These are phyloP conservation scores for Nevesoporus exiguus DNA, from an alignment of 768 basidiomycete genomes.

Conservation along the genomic window DNA sequence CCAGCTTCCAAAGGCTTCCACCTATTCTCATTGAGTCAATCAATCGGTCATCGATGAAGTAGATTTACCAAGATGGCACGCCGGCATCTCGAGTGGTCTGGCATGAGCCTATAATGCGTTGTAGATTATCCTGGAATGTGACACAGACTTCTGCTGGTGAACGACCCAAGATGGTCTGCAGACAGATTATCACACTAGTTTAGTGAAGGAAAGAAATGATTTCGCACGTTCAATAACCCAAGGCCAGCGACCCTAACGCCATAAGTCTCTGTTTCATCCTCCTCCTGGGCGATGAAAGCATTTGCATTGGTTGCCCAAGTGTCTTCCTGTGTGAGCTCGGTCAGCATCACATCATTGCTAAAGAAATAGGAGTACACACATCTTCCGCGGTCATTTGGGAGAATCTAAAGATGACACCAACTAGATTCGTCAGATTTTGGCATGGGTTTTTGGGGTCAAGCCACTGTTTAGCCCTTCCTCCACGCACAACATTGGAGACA, in stretches of 20 bases:
- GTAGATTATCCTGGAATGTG: slow-evolving; percentile 52
- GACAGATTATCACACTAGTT: slow-evolving; percentile 4
- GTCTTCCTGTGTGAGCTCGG: slow-evolving; percentile 61
- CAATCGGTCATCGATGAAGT: background rate
- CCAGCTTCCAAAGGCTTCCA: slow-evolving; percentile 91
- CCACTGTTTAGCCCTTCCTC: slow-evolving; percentile 64
- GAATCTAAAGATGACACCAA: slow-evolving; percentile 61
- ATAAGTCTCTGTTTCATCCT: slow-evolving; percentile 83
- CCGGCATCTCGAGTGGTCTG: slow-evolving; percentile 53
- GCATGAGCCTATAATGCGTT: slow-evolving; percentile 56
- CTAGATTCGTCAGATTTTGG: slow-evolving; percentile 45
- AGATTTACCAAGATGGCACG: slow-evolving; percentile 57
- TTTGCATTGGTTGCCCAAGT: slow-evolving; percentile 89
- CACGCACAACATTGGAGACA: slow-evolving; percentile 59
- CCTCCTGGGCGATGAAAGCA: slow-evolving; percentile 90
- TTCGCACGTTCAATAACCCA: slow-evolving; percentile 71
- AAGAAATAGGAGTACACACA: slow-evolving; percentile 41
- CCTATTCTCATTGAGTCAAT: slow-evolving; percentile 41
- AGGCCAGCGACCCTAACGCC: slow-evolving; percentile 81
- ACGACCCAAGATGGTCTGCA: slow-evolving; percentile 58
- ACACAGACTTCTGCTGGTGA: slow-evolving; percentile 46
- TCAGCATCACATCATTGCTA: background rate
- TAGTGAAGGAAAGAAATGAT: background rate
- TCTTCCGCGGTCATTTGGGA: slow-evolving; percentile 89
- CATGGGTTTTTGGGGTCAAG: slow-evolving; percentile 39